Evolutionary conservation across 805 yeast species (phyloP).

Genomic region (Starmera caribaea): DNA sequence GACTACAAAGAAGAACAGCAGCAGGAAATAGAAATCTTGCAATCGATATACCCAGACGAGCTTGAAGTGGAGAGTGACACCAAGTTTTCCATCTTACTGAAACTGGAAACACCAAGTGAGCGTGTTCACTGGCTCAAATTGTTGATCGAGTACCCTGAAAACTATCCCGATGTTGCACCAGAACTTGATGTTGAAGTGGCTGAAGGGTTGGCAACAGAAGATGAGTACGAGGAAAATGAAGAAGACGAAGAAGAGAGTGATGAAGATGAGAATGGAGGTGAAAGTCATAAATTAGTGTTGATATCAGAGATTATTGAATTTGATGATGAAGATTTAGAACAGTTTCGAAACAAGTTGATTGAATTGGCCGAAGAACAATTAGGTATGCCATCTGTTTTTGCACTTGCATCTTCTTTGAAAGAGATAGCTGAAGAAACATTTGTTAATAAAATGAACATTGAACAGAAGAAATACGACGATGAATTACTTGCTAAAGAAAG

Average conservation of each 20-base stretch:
- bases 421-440: constrained; percentile 72
- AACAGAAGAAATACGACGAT: constrained; percentile 50
- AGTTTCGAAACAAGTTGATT: constrained; percentile 29
- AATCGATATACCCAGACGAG: constrained; percentile 93
- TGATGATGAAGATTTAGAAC: constrained; percentile 34
- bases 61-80: constrained; percentile 28
- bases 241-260: constrained; percentile 29
- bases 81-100: constrained; percentile 47
- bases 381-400: constrained; percentile 89
- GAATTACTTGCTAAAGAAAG: constrained; percentile 55
- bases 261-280: constrained; percentile 40
- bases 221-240: constrained; percentile 17
- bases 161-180: constrained; percentile 78
- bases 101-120: constrained; percentile 59
- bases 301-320: constrained; percentile 52
- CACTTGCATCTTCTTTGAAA: constrained; percentile 66
- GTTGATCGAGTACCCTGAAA: constrained; percentile 62
- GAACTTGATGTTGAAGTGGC: constrained; percentile 33
- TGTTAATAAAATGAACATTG: constrained; percentile 40
- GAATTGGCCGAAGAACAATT: constrained; percentile 67
- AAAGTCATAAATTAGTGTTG: constrained; percentile 38
- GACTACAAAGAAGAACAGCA: constrained; percentile 74
- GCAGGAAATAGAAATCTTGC: constrained; percentile 84
- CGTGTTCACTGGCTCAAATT: constrained; percentile 47
- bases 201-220: constrained; percentile 20